Evolutionary conservation across 805 yeast genomes (phyloP).

Genomic region (Teunomyces stri): DNA sequence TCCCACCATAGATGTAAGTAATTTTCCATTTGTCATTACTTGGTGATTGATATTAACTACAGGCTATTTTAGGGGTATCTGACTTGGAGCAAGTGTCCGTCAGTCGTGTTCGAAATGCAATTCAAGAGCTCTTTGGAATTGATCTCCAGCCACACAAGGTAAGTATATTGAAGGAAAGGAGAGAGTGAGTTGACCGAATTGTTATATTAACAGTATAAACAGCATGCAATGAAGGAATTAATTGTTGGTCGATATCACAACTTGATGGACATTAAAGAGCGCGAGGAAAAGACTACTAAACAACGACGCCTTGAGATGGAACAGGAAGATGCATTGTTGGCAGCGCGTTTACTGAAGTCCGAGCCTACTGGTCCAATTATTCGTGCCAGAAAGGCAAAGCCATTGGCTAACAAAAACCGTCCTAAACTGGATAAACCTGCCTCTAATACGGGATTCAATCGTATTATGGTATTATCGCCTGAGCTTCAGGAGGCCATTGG

Average conservation of each 20-base stretch:
- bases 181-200: too few species aligned
- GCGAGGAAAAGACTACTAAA: slow-evolving; percentile 21
- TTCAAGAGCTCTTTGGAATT: slow-evolving; percentile 64
- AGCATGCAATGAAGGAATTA: slow-evolving; percentile 57
- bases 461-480: slow-evolving; percentile 48
- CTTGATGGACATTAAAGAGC: slow-evolving; percentile 39
- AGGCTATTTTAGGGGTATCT: slow-evolving; percentile 72
- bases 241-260: slow-evolving; percentile 58
- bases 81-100: slow-evolving; percentile 70
- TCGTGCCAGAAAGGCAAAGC: slow-evolving; percentile 14
- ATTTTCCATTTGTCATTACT: not conserved
- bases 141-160: slow-evolving; percentile 49
- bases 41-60: slow-evolving; percentile 17
- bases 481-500: slow-evolving; percentile 51
- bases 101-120: slow-evolving; percentile 64
- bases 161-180: slow-evolving; percentile 16
- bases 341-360: slow-evolving; percentile 46
- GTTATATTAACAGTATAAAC: slow-evolving; percentile 17
- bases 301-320: slow-evolving; percentile 34
- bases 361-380: slow-evolving; percentile 19
- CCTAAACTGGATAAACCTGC: slow-evolving; percentile 14
- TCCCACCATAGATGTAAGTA: slow-evolving; percentile 64
- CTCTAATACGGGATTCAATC: slow-evolving; percentile 39
- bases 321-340: slow-evolving; percentile 50
- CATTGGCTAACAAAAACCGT: slow-evolving; percentile 13